Base-by-base conservation (phyloP, 2,329 filamentous ascomycete genomes). In the Plectosphaerella plurivora region DNA sequence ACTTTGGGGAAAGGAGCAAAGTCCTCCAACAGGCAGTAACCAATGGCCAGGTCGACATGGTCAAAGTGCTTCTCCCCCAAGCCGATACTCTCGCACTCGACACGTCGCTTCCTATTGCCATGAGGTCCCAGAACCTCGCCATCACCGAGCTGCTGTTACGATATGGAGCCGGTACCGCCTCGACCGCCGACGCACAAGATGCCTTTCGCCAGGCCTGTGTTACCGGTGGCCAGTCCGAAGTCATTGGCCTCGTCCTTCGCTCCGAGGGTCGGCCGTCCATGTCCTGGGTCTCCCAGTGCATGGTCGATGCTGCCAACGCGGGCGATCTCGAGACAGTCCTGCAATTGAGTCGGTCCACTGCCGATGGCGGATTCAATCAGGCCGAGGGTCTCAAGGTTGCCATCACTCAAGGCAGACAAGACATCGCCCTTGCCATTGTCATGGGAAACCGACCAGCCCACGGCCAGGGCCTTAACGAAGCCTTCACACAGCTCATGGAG, bases 371-470 rank as follows among this genome's bases (percentile, higher is more conserved):
- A 54, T 71, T 76, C 58, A 75, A 79, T 54, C 65, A 73, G 3
- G 78, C 74, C 10, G 74, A 80, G 18, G 79, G 79, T 1, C 67
- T 85, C 24, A 78, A 75, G 53, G 61, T 69, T 1, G 79, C 81
- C 4, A 65, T 84, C 22, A 64, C 63, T 1, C 68, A 73, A 20
- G 74, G 77, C 15, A 71, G 79, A 12, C 69, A 75, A 49, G 81
- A 85, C 56, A 73, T 85, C 41, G 75, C 71, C 0, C 68, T 84
- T 25, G 78, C 80, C 6, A 73, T 85, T 18, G 61, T 82, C 14
- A 76, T 77, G 49, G 80, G 79, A 12, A 71, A 71, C 49, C 74
- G 70, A 22, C 79, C 81, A 1, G 82, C 82, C 1, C 68, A 72
- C 15, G 68, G 70, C 2, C 68, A 69, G 0, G 71, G 72, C 0